Conservation (phyloP, 805 yeast genomes). For the Saturnispora sekii region DNA sequence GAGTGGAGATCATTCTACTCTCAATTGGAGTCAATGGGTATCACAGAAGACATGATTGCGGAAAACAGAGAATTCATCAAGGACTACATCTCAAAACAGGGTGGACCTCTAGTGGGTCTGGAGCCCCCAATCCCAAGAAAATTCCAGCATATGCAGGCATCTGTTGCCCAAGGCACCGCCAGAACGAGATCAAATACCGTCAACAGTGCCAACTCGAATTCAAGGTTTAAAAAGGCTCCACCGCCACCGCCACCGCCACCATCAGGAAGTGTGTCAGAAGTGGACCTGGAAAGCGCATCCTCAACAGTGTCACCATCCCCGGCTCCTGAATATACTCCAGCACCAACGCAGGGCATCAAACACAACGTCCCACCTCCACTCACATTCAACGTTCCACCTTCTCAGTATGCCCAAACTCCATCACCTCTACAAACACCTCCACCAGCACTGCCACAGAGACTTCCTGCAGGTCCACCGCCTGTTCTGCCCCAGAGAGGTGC, state of each 20-base stretch:
- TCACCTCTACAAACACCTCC: constrained; percentile 4
- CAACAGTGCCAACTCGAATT: constrained; percentile 6
- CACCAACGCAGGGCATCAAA: neutral
- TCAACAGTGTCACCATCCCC: constrained; percentile 9
- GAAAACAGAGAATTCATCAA: constrained; percentile 77
- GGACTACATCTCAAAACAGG: constrained; percentile 61
- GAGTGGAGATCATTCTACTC: constrained; percentile 73
- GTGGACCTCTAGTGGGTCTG: constrained; percentile 71
- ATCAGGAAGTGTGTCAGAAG: too few species aligned
- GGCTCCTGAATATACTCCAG: neutral
- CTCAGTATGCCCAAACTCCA: constrained; percentile 5
- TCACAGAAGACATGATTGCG: constrained; percentile 81
- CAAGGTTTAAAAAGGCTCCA: constrained; percentile 23
- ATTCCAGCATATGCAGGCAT: constrained; percentile 27
- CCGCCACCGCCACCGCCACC: constrained; percentile 33
- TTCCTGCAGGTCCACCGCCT: constrained; percentile 13
- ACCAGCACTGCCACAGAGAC: constrained; percentile 4
- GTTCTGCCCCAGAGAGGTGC: constrained; percentile 17
- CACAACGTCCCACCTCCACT: constrained; percentile 17
- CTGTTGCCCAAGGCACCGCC: neutral
- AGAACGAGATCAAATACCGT: constrained; percentile 12
- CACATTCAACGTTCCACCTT: constrained; percentile 8
- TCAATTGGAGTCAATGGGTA: constrained; percentile 69
- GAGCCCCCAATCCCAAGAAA: constrained; percentile 79
- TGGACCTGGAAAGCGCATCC: too few species aligned